phyloP scores from a whole-genome alignment of 352 stramenopile species.

The Phytophthora kernoviae region DNA sequence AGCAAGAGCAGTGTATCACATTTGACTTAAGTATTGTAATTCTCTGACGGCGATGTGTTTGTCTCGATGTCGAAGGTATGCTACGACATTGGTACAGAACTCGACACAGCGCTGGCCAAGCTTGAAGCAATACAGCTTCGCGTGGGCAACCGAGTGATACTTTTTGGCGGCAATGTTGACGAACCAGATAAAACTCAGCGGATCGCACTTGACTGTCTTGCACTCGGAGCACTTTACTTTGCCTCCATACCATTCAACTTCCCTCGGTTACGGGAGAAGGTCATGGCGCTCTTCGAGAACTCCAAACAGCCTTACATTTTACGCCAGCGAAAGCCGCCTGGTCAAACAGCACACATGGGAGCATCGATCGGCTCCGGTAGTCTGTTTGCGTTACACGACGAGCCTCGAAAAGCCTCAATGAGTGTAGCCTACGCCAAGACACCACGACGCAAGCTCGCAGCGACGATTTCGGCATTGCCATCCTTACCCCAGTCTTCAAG shows the following conservation, averaged over 20 bases:
- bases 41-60: not conserved
- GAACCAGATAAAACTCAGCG: constrained; percentile 37
- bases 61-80: constrained; percentile 45
- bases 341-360: constrained; percentile 23
- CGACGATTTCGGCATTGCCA: constrained; percentile 26
- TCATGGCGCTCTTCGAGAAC: constrained; percentile 60
- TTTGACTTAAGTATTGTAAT: not conserved
- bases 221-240: constrained; percentile 63
- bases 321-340: constrained; percentile 45
- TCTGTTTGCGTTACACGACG: constrained; percentile 45
- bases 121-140: constrained; percentile 40
- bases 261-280: constrained; percentile 51
- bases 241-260: constrained; percentile 66
- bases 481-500: constrained; percentile 21
- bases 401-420: constrained; percentile 38
- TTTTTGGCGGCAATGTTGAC: constrained; percentile 55
- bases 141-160: constrained; percentile 54
- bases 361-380: constrained; percentile 49
- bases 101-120: constrained; percentile 50
- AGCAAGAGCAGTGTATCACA: not conserved
- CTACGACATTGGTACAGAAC: constrained; percentile 59
- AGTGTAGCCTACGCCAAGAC: constrained; percentile 43
- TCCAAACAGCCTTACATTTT: constrained; percentile 62
- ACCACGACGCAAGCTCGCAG: constrained; percentile 38
- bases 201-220: constrained; percentile 49